A percentile compares a stretch with the other conserved stretches of the same genome.
These are phyloP conservation scores for Mucor racemosus DNA, from an alignment of 371 early-diverging fungal genomes.

Conservation along the genomic window DNA sequence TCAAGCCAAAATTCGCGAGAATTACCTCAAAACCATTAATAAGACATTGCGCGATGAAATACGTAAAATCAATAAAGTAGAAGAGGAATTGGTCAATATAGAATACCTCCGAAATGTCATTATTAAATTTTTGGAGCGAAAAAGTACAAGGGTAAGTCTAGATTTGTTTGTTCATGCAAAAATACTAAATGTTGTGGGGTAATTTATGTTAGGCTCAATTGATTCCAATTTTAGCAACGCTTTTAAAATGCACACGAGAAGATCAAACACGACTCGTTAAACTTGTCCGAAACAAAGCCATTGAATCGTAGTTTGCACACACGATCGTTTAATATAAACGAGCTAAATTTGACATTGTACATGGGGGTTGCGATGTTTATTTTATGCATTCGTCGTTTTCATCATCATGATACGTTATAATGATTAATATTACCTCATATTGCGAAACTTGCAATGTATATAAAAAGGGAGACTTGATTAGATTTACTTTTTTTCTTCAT, in stretches of 20 bases:
- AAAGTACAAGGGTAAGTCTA: conserved; percentile 62
- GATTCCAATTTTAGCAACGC: conserved; percentile 38
- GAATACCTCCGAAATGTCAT: conserved; percentile 85
- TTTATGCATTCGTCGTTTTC: background rate
- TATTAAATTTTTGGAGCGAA: conserved; percentile 81
- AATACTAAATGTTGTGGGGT: background rate
- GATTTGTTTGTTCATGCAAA: background rate
- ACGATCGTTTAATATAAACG: too few species aligned
- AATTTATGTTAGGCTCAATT: conserved; percentile 31
- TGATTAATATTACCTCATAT: background rate
- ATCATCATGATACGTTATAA: background rate
- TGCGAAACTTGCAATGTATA: background rate
- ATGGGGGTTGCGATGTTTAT: background rate
- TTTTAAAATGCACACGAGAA: conserved; percentile 38
- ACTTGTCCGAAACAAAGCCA: conserved; percentile 8
- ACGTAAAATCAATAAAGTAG: conserved; percentile 39
- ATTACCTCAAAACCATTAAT: conserved; percentile 61
- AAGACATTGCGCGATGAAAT: conserved; percentile 69
- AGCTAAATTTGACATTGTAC: too few species aligned
- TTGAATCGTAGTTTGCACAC: background rate
- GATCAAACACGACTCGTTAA: conserved; percentile 32
- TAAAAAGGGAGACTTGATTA: background rate
- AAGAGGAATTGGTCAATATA: conserved; percentile 58
- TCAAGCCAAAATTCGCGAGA: conserved; percentile 60
- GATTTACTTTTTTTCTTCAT: background rate